Evolutionary conservation across 176 grass and related monocot genomes (phyloP).

Genomic region (Eragrostis curvula): DNA sequence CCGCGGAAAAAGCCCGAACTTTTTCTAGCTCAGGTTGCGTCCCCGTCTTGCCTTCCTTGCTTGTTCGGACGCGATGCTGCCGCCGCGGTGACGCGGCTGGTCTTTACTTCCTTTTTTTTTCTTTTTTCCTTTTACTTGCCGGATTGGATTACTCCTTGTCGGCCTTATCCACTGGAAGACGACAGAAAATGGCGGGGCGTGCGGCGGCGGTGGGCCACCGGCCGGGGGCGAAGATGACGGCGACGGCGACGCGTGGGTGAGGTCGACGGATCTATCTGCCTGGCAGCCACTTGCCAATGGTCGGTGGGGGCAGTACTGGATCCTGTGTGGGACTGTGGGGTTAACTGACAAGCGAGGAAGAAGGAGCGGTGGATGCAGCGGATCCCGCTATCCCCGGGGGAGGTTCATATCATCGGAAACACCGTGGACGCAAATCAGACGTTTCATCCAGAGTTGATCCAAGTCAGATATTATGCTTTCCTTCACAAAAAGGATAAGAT

Average conservation of each 20-base stretch:
- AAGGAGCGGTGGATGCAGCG: not conserved
- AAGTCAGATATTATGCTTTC: not conserved
- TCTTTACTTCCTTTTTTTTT: slow-evolving; percentile 10
- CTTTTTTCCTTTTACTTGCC: slow-evolving; percentile 34
- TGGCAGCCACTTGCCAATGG: not conserved
- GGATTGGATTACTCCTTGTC: slow-evolving; percentile 32
- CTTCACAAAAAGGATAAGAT: no score
- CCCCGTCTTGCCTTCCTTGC: slow-evolving; percentile 4
- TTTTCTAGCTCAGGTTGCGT: slow-evolving; percentile 42
- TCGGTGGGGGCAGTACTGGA: not conserved
- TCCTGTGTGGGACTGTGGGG: not conserved
- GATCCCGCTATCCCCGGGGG: not conserved
- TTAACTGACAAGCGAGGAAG: slow-evolving; percentile 1
- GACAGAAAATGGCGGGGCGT: slow-evolving; percentile 29
- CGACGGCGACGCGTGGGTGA: not conserved
- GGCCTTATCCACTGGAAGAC: slow-evolving; percentile 33
- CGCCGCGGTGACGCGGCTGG: slow-evolving; percentile 5
- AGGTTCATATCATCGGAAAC: not conserved
- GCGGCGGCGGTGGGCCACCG: slow-evolving; percentile 1
- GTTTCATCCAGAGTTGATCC: not conserved
- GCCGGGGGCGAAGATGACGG: slow-evolving; percentile 12
- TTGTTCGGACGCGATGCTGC: not conserved
- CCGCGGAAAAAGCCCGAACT: slow-evolving; percentile 23
- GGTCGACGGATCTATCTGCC: not conserved
- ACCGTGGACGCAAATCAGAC: not conserved